Evolutionary conservation across 2,329 filamentous ascomycete genomes (phyloP), one percentile per base, ranked within the genome.

Genomic region (Paecilomyces formosus): DNA sequence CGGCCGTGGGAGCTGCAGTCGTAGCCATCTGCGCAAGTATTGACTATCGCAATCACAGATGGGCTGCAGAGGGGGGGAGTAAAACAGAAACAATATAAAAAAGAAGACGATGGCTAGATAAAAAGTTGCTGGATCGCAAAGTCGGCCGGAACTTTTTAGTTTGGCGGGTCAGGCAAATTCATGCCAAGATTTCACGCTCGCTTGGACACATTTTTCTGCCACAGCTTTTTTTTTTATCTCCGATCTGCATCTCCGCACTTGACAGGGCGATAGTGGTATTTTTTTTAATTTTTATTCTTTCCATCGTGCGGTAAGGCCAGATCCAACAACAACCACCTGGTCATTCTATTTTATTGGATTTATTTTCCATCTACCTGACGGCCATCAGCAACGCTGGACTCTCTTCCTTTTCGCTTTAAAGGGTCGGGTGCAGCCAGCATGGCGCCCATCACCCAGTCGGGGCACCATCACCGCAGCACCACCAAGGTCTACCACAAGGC

Each of bases 401-500:
- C 87, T 57, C 76, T 92, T 76, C 90, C 92, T 2, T 95, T 88
- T 71, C 83, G 92, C 77, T 96, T 96, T 78, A 96, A 95, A 81
- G 89, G 85, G 75, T 74, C 75, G 60, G 75, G 75, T 65, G 75
- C 70, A 65, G 82, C 81, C 76, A 89, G 83, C 68, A 94, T 94
- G 90, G 87, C 89, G 70, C 83, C 85, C 76, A 80, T 82, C 61
- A 82, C 84, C 70, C 78, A 79, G 73, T 81, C 74, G 63, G 75
- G 79, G 65, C 72, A 97, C 76, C 92, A 93, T 71, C 94, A 99
- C 76, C 85, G 93, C 74, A 90, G 90, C 70, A 97, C 92, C 59
- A 96, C 92, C 57, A 99, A 97, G 81, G 81, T 85, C 68, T 78
- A 83, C 64, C 87, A 96, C 78, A 99, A 99, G 81, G 74, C 88